Evolutionary conservation across 768 basidiomycete species (phyloP), one percentile per base, ranked within the genome.

Genomic region (Lyophyllum shimeji): DNA sequence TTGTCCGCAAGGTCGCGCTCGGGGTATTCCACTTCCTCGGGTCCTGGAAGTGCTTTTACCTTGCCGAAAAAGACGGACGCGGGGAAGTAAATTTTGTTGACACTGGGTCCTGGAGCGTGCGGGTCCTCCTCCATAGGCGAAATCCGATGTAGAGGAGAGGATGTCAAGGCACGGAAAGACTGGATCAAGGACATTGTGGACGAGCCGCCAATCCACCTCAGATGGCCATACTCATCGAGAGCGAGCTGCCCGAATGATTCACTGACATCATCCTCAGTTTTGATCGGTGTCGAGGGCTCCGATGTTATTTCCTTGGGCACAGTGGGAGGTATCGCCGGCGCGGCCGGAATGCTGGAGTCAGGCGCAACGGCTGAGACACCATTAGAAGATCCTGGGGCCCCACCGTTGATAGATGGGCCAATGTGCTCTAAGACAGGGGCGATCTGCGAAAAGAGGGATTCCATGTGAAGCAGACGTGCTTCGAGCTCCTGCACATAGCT

Each of bases 401-500:
- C 52, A 34, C 80, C 75, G 55, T 79, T 79, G 39, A 79, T 67
- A 45, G 77, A 73, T 42, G 86, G 82, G 2, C 84, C 85, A 43
- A 89, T 74, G 59, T 90, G 85, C 62, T 90, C 87, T 40, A 91
- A 82, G 55, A 85, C 83, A 50, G 90, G 90, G 2, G 90, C 82
- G 63, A 92, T 82, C 73, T 94, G 90, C 46, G 82, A 75, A 70
- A 93, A 92, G n/a, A 94, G 71, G 2, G 83, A 82, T 69, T 94
- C 93, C 90, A 94, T 92, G 68, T 93, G 90, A 53, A 93, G 76
- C 24, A 94, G 76, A 48, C 92, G 84, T 18, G 90, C 88, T 76
- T 94, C 92, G 42, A 94, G 87, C 67, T 94, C 93, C 68, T 94
- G 92, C 1, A 94, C 92, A 78, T 94, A 94, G 68, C 92, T 93